Evolutionary conservation across 768 basidiomycete genomes (phyloP).

Genomic region (Lentinula aciculospora): DNA sequence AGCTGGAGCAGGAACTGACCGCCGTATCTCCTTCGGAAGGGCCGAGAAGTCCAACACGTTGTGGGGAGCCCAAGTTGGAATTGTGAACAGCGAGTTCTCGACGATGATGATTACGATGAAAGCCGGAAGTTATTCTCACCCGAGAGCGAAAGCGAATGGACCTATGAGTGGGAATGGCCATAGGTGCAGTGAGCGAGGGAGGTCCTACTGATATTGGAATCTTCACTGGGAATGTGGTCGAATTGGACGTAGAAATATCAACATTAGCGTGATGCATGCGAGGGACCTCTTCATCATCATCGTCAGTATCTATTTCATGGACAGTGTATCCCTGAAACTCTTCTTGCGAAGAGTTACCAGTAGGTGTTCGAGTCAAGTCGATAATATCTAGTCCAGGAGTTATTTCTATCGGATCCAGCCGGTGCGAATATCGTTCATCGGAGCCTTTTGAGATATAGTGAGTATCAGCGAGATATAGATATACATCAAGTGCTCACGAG

Average conservation of each 20-base stretch:
- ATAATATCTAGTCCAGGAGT: neutral
- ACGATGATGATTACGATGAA: conserved; percentile 38
- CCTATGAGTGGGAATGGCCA: neutral
- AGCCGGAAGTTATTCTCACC: conserved; percentile 71
- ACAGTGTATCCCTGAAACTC: neutral
- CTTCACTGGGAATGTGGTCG: neutral
- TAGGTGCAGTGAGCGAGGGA: neutral
- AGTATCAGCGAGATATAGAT: neutral
- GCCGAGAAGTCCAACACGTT: conserved; percentile 12
- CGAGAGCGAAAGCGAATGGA: conserved; percentile 57
- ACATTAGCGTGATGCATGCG: neutral
- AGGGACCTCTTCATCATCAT: neutral
- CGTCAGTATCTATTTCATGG: neutral
- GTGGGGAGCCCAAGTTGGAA: neutral
- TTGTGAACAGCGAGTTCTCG: conserved; percentile 17
- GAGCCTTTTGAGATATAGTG: neutral
- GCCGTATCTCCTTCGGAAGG: conserved; percentile 25
- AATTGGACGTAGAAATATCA: neutral
- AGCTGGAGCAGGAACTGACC: conserved; percentile 33
- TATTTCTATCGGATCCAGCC: neutral
- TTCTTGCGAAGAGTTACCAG: neutral
- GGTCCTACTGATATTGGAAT: neutral
- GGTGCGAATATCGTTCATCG: neutral
- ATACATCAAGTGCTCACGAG: neutral
- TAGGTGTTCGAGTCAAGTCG: neutral